Evolutionary conservation across 345 rosid species (phyloP).

Genomic region (Arabidopsis arenosa): DNA sequence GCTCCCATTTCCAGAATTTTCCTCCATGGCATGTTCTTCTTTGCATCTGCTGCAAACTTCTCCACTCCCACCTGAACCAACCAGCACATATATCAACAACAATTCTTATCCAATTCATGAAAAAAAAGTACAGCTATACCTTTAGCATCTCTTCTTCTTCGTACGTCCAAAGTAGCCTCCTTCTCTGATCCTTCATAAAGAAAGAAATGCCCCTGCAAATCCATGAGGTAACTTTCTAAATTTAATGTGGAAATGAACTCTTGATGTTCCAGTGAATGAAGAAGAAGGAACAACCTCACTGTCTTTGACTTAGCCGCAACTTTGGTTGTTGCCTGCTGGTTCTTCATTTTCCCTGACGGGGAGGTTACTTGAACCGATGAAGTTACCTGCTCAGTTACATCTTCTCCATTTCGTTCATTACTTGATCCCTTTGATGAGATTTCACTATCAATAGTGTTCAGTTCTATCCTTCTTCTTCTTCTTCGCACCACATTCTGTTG

Average conservation of each 20-base stretch:
- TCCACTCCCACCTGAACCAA: slow-evolving; percentile 65
- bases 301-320: slow-evolving; percentile 10
- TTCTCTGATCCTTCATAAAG: slow-evolving; percentile 27
- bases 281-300: slow-evolving; percentile 20
- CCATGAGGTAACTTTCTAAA: slow-evolving; percentile 9
- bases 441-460: slow-evolving; percentile 28
- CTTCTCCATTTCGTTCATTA: slow-evolving; percentile 33
- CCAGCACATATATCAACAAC: slow-evolving; percentile 2
- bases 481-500: slow-evolving; percentile 5
- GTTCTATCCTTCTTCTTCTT: slow-evolving; percentile 21
- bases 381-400: slow-evolving; percentile 10
- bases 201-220: slow-evolving; percentile 31
- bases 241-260: background rate
- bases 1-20: slow-evolving; percentile 78
- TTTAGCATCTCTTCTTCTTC: slow-evolving; percentile 47
- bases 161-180: slow-evolving; percentile 30
- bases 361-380: slow-evolving; percentile 28
- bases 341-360: slow-evolving; percentile 10
- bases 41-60: slow-evolving; percentile 47
- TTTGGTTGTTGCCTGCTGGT: slow-evolving; percentile 7
- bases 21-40: slow-evolving; percentile 80
- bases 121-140: slow-evolving; percentile 22
- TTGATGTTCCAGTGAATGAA: slow-evolving; percentile 17
- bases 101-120: background rate
- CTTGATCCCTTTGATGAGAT: slow-evolving; percentile 34